Conservation (phyloP, 2,329 filamentous ascomycete genomes). For the Penicillium sp. region DNA sequence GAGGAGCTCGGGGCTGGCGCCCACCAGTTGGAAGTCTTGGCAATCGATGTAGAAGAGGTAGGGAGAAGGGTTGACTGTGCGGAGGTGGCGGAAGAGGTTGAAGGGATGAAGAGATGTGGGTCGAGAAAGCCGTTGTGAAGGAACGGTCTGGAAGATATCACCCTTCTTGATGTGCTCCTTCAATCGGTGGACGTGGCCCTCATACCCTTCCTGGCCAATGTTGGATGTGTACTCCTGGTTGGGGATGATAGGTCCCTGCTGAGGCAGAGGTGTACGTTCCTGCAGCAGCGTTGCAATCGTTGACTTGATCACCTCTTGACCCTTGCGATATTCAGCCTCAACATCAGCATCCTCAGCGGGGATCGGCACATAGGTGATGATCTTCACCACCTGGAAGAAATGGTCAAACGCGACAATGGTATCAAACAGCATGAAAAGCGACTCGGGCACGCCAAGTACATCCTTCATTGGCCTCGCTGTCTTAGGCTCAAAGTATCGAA, state of each 20-base stretch:
- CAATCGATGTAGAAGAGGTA: conserved; percentile 97
- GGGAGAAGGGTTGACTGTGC: conserved; percentile 94
- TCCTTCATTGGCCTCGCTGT: conserved; percentile 87
- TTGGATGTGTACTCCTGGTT: conserved; percentile 84
- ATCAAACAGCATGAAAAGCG: conserved; percentile 93
- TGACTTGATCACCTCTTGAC: conserved; percentile 57
- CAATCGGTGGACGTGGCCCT: conserved; percentile 74
- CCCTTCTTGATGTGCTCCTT: conserved; percentile 88
- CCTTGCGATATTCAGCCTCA: conserved; percentile 63
- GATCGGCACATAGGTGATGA: conserved; percentile 83
- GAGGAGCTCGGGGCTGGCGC: conserved; percentile 87
- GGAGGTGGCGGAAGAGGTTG: conserved; percentile 93
- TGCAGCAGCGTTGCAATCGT: conserved; percentile 67
- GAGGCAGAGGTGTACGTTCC: conserved; percentile 69
- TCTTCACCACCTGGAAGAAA: conserved; percentile 86
- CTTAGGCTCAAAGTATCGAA: conserved; percentile 96
- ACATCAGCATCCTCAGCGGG: conserved; percentile 55
- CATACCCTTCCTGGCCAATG: conserved; percentile 82
- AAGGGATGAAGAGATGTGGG: conserved; percentile 91
- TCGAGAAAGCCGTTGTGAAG: conserved; percentile 84
- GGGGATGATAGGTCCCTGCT: conserved; percentile 65
- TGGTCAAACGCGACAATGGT: conserved; percentile 92
- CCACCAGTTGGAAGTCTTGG: conserved; percentile 86
- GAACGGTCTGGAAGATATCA: conserved; percentile 96
- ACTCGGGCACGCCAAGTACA: conserved; percentile 81